Evolutionary conservation across 1,284 basidiomycete genomes (phyloP).

Genomic region (Heterobasidion annosum): DNA sequence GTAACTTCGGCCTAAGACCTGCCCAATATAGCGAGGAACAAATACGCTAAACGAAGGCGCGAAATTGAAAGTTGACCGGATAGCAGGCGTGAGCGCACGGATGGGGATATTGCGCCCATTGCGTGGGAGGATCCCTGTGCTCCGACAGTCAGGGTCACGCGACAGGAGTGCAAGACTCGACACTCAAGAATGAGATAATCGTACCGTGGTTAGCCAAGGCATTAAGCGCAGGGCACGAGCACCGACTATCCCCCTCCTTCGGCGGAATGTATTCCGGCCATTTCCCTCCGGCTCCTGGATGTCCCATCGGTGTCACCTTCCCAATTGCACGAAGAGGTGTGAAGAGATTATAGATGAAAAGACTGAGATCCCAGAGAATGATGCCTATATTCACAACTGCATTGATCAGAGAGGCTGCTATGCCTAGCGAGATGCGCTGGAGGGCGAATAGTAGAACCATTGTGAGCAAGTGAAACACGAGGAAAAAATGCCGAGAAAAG

Average conservation of each 20-base stretch:
- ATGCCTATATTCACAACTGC: background rate
- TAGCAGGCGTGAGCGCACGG: slow-evolving; percentile 36
- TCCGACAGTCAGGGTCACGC: background rate
- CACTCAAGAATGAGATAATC: slow-evolving; percentile 10
- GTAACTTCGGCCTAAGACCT: slow-evolving; percentile 48
- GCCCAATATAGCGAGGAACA: slow-evolving; percentile 49
- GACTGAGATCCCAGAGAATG: slow-evolving; percentile 29
- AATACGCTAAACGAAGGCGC: slow-evolving; percentile 56
- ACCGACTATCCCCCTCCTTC: slow-evolving; percentile 52
- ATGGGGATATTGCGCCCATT: slow-evolving; percentile 62
- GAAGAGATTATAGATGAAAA: slow-evolving; percentile 48
- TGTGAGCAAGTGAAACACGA: no score
- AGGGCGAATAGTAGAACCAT: slow-evolving; percentile 1
- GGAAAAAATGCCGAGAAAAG: no score
- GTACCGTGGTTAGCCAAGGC: slow-evolving; percentile 69
- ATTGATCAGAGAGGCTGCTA: slow-evolving; percentile 2
- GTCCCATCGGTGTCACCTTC: slow-evolving; percentile 45
- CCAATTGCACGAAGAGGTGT: slow-evolving; percentile 38
- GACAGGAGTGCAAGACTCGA: background rate
- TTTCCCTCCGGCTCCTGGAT: slow-evolving; percentile 49
- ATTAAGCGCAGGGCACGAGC: slow-evolving; percentile 64
- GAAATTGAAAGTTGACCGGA: slow-evolving; percentile 60
- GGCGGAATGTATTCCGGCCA: slow-evolving; percentile 63
- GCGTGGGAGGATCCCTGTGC: slow-evolving; percentile 55
- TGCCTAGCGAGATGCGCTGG: slow-evolving; percentile 8